Percentiles rank a stretch among this genome's conserved stretches.
phyloP scores from a whole-genome alignment of 140 eudicot genomes.

The Ambrosia hybrid region DNA sequence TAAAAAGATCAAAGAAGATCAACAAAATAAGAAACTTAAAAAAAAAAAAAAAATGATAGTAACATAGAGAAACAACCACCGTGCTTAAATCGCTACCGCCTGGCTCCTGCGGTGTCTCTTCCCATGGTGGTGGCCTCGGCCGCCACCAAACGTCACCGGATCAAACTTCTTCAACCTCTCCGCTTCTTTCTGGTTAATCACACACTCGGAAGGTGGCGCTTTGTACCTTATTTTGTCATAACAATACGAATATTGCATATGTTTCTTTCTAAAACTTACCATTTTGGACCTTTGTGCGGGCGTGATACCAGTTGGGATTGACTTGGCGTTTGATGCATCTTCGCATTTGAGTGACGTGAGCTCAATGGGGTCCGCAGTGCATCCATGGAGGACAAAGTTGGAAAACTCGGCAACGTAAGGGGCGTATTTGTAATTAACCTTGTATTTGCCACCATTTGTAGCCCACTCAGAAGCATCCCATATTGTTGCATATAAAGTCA shows the following conservation, averaged over 20 bases:
- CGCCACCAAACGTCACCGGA: constrained; percentile 81
- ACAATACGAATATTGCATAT: constrained; percentile 93
- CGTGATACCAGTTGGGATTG: constrained; percentile 51
- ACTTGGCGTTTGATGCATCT: constrained; percentile 14
- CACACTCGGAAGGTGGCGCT: constrained; percentile 71
- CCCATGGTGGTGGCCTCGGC: constrained; percentile 49
- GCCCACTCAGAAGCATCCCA: constrained; percentile 99
- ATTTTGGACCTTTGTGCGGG: constrained; percentile 56
- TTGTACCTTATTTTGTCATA: constrained; percentile 69
- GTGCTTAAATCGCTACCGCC: constrained; percentile 36
- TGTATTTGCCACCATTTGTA: constrained; percentile 89
- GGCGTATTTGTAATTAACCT: constrained; percentile 86
- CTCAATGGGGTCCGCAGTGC: constrained; percentile 77
- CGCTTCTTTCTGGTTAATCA: constrained; percentile 64
- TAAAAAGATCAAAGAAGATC: constrained; percentile 29
- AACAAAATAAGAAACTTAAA: constrained; percentile 17
- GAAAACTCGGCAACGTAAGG: constrained; percentile 88
- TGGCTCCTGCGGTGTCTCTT: constrained; percentile 63
- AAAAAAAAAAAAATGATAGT: constrained; percentile 21
- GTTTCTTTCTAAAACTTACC: constrained; percentile 65
- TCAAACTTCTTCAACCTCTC: constrained; percentile 65
- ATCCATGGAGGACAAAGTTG: constrained; percentile 86
- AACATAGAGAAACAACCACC: constrained; percentile 17
- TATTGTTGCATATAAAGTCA: constrained; percentile 87
- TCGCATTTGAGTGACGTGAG: constrained; percentile 50